Base-by-base conservation (phyloP, 805 yeast species). In the Metschnikowia lochheadii region DNA sequence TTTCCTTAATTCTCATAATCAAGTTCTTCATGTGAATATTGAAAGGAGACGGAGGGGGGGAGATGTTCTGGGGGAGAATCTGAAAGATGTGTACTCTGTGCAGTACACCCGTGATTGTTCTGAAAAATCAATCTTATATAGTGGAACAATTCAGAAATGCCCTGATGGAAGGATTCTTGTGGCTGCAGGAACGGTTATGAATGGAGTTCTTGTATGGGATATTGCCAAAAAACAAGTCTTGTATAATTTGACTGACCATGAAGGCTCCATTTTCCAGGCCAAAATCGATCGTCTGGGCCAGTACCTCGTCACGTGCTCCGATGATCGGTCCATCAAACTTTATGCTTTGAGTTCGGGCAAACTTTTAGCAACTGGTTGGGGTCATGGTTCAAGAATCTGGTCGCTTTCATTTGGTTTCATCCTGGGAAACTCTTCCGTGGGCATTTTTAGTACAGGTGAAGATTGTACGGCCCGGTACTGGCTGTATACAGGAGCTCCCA, bases 301-400 rank as follows among this genome's bases (percentile, higher is more conserved):
- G 41, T 75, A 69, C 49, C 68, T 89, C 6, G 82, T 85, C 1
- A 83, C 92, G 44, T 94, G 99, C 64, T 92, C 98, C 0, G 98
- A 94, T 66, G 99, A 92, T 63, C 76, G 99, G 54, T 87, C 97
- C 0, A 82, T 94, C 49, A 85, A 83, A 50, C 63, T 92, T 5
- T 90, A 90, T 84, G 81, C 81, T 58, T 69, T 85, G 53, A 60
- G 60, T 6, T 62, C 79, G 1, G 92, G 95, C 0, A 58, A 68
- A 10, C 67, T 82, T 33, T 57, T 87, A 37, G 86, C 92, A 1
- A 80, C 83, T 26, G 97, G 96, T 0, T 94, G 97, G 97, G 99
- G 98, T 13, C 99, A 94, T 63, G 84, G 87, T 1, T 92, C 98
- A 0, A 79, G 99, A 63, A 91, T 94, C 38, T 94, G 99, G 99